A percentile compares a stretch with the other conserved stretches of the same genome.
Evolutionary conservation across 2,329 filamentous ascomycete genomes (phyloP).

Genomic region (Apiospora rasikravindrae): DNA sequence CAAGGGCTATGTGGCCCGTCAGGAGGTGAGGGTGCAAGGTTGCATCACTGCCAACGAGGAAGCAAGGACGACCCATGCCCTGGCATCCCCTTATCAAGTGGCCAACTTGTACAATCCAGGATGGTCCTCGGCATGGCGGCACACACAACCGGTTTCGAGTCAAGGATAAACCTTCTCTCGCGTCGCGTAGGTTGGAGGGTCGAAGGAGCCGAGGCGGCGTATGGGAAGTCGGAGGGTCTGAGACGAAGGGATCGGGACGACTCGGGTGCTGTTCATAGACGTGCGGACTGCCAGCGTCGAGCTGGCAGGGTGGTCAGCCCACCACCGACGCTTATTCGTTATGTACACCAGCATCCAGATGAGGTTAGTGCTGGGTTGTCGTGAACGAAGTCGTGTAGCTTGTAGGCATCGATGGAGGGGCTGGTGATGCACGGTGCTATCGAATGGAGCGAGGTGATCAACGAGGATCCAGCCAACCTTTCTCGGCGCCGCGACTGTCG

Average conservation of each 20-base stretch:
- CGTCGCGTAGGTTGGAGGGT: background rate
- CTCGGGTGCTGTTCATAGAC: background rate
- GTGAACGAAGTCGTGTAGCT: background rate
- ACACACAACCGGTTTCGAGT: background rate
- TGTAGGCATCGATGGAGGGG: background rate
- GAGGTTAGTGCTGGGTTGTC: background rate
- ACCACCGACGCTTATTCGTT: background rate
- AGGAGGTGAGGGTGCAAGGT: background rate
- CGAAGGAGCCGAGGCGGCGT: background rate
- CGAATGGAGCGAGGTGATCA: background rate
- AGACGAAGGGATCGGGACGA: background rate
- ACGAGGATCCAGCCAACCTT: background rate
- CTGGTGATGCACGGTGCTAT: background rate
- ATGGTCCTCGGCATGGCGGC: slow-evolving; percentile 2
- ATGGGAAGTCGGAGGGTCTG: background rate
- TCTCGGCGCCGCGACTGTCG: background rate
- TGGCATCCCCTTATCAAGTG: background rate
- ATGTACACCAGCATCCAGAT: background rate
- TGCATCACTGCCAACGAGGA: background rate
- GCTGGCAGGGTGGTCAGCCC: background rate
- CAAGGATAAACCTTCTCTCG: background rate
- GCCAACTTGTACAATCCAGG: background rate
- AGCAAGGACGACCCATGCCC: background rate
- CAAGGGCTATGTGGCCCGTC: background rate
- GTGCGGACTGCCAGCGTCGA: background rate